phyloP scores from a whole-genome alignment of 169 alveolate genomes.

The Eimeria acervulina region DNA sequence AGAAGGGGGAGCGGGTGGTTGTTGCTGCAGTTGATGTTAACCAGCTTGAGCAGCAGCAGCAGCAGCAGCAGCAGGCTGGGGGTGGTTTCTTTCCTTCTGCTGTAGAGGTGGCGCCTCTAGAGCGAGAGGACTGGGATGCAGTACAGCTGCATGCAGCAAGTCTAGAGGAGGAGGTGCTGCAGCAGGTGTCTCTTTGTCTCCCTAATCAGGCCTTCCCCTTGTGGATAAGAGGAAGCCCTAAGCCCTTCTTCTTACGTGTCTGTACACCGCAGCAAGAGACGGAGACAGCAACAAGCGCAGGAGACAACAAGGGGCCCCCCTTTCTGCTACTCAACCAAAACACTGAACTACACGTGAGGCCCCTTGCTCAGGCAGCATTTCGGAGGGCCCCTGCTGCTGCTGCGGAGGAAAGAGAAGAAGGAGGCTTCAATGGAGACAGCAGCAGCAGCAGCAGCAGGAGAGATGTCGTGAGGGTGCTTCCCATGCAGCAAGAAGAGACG shows the following conservation, averaged over 20 bases:
- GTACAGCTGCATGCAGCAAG: slow-evolving; percentile 78
- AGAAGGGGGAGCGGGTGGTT: slow-evolving; percentile 45
- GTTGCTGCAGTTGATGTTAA: slow-evolving; percentile 52
- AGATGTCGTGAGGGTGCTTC: slow-evolving; percentile 44
- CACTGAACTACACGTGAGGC: slow-evolving; percentile 81
- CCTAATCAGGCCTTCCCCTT: slow-evolving; percentile 75
- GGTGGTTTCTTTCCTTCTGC: background rate
- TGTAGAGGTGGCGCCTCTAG: slow-evolving; percentile 66
- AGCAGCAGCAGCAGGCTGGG: slow-evolving; percentile 31
- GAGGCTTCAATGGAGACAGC: background rate
- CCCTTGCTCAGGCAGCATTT: slow-evolving; percentile 52
- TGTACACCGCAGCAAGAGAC: slow-evolving; percentile 11
- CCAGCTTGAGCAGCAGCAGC: slow-evolving; percentile 63
- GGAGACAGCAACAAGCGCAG: background rate
- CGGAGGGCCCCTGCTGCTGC: background rate
- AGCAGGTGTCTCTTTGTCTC: slow-evolving; percentile 70
- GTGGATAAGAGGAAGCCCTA: slow-evolving; percentile 48
- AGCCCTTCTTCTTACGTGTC: slow-evolving; percentile 62
- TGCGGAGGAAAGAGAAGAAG: background rate
- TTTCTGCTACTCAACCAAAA: slow-evolving; percentile 62
- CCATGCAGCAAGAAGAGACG: background rate
- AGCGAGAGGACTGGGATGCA: slow-evolving; percentile 81
- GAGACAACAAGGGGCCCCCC: slow-evolving; percentile 43
- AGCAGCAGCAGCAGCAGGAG: slow-evolving; percentile 26
- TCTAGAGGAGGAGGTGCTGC: slow-evolving; percentile 66